Evolutionary conservation across 2,329 filamentous ascomycete genomes (phyloP).

Genomic region (Paraphaeosphaeria minitans): DNA sequence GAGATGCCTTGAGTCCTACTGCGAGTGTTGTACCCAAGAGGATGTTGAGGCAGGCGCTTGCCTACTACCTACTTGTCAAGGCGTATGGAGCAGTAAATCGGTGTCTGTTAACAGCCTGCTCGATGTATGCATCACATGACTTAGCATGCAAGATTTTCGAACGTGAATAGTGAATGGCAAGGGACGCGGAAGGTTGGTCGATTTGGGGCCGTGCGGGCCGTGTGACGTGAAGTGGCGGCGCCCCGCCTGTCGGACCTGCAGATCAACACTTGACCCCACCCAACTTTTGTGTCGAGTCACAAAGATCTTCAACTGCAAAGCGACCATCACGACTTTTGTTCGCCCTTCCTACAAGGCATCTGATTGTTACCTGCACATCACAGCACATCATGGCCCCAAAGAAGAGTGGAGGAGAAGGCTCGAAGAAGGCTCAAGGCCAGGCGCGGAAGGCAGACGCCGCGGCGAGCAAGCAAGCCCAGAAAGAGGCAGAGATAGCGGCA

Average conservation of each 20-base stretch:
- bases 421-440: slow-evolving; percentile 88
- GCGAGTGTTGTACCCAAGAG: background rate
- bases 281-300: slow-evolving; percentile 12
- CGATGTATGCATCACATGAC: background rate
- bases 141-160: background rate
- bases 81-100: background rate
- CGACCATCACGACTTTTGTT: background rate
- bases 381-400: slow-evolving; percentile 34
- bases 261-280: slow-evolving; percentile 6
- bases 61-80: background rate
- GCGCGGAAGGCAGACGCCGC: slow-evolving; percentile 91
- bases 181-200: slow-evolving; percentile 7
- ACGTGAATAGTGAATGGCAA: background rate
- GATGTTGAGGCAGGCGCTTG: background rate
- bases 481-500: slow-evolving; percentile 67
- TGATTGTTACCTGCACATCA: background rate
- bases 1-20: slow-evolving; percentile 12
- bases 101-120: background rate
- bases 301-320: background rate
- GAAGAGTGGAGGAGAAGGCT: slow-evolving; percentile 70
- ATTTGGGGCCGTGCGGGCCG: background rate
- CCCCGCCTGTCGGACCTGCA: slow-evolving; percentile 10
- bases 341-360: background rate
- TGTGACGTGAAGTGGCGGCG: slow-evolving; percentile 8
- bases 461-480: slow-evolving; percentile 75